phyloP scores from a whole-genome alignment of 208 protist species.

The Endotrypanum monterogeii region DNA sequence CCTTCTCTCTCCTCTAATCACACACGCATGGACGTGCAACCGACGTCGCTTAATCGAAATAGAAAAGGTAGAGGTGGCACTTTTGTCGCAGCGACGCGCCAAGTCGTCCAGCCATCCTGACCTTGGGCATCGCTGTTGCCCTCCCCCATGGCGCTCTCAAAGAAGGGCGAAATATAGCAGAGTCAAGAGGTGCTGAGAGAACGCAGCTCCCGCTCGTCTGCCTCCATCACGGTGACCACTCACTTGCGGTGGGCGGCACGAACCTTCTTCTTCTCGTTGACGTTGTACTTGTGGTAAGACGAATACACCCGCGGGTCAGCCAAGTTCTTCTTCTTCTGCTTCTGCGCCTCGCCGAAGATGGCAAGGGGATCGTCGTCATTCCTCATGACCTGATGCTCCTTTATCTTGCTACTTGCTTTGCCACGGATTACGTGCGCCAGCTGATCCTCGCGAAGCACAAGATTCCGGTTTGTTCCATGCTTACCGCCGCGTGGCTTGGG shows the following conservation, averaged over 20 bases:
- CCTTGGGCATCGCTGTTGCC: not conserved
- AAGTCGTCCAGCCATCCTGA: not conserved
- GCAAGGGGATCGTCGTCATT: slow-evolving; percentile 68
- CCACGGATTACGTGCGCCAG: slow-evolving; percentile 80
- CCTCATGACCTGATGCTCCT: slow-evolving; percentile 48
- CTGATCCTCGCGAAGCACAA: slow-evolving; percentile 92
- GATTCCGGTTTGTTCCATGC: slow-evolving; percentile 82
- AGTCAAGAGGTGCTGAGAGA: not conserved
- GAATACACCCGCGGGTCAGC: slow-evolving; percentile 58
- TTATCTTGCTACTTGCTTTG: slow-evolving; percentile 56
- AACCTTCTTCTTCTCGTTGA: slow-evolving; percentile 90
- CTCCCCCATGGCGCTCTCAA: not conserved
- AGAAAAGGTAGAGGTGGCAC: too few species aligned
- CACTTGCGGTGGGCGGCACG: slow-evolving; percentile 69
- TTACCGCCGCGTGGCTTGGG: slow-evolving; percentile 86
- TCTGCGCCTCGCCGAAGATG: slow-evolving; percentile 64
- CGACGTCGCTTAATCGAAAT: slow-evolving; percentile 6
- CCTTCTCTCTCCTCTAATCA: not conserved
- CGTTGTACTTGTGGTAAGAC: slow-evolving; percentile 90
- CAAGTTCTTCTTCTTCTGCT: slow-evolving; percentile 66
- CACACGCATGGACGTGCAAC: not conserved
- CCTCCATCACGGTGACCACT: not conserved
- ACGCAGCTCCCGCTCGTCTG: not conserved
- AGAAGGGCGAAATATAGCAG: not conserved
- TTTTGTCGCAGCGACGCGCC: not conserved